Evolutionary conservation across 441 rosid species (phyloP), one percentile per base, ranked within the genome.

Genomic region (Erodium moschatum): DNA sequence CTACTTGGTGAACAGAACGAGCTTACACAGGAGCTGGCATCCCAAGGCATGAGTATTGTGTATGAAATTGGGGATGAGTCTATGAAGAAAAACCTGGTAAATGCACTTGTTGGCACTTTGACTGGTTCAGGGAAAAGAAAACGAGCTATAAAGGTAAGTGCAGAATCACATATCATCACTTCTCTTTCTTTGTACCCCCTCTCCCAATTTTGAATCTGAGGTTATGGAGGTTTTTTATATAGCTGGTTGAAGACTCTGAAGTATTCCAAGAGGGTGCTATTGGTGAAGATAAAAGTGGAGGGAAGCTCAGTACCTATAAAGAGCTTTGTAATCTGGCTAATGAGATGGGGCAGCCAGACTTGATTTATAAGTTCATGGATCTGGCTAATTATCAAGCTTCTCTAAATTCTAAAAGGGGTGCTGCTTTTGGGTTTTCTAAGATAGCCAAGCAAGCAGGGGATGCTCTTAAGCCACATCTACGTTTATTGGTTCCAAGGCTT

Each of bases 371-470:
- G 82, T 94, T 94, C 69, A 94, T 94, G 99, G 95, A 94, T 79
- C 87, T 94, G 71, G 99, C 99, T 72, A 94, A 94, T 80, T 87
- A 91, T 74, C 97, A 94, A 81, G 90, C 92, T 68, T 85, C 97
- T 75, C 83, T 91, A 70, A 85, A 91, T 81, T 88, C 96, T 12
- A 94, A 89, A 75, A 87, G 97, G 74, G 99, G 97, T 77, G 97
- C 97, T 81, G 99, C 99, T 79, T 94, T 89, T 85, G 97, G 97
- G 72, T 90, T 91, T 81, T 90, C 97, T 68, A 94, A 86, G 83
- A 91, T 94, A 80, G 97, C 99, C 72, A 94, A 91, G 80, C 97
- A 89, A 86, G 99, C 99, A 46, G 99, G 97, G 77, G 97, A 94
- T 83, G 99, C 97, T 67, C 94, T 94, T 75, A 86, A 81, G 80